These are phyloP conservation scores for Patellifolia procumbens DNA, from an alignment of 179 eudicot genomes.

Conservation along the genomic window DNA sequence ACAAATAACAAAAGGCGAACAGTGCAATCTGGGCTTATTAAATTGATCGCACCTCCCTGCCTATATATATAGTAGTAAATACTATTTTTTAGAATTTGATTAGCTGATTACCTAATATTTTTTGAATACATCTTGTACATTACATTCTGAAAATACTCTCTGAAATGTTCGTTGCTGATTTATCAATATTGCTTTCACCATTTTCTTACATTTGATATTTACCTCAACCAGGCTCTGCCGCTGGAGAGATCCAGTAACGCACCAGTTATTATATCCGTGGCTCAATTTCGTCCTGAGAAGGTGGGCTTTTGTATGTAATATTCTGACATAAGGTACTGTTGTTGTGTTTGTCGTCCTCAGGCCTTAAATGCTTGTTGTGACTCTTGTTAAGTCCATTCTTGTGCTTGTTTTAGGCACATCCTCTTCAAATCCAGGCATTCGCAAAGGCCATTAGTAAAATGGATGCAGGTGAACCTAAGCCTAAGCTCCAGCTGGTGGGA, in stretches of 20 bases:
- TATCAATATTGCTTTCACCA: conserved; percentile 3
- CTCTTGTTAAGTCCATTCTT: conserved; percentile 19
- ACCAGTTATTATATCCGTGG: conserved; percentile 78
- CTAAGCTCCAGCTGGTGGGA: conserved; percentile 89
- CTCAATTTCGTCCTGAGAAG: conserved; percentile 99
- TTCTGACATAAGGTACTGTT: conserved; percentile 28
- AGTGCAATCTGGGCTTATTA: not conserved
- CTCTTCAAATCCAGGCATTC: conserved; percentile 90
- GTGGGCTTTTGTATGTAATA: conserved; percentile 50
- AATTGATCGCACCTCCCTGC: not conserved
- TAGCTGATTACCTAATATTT: not conserved
- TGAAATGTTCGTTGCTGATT: not conserved
- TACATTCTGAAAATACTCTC: not conserved
- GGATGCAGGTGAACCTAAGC: conserved; percentile 55
- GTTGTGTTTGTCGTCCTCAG: conserved; percentile 16
- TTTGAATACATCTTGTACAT: not conserved
- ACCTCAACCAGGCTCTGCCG: conserved; percentile 62
- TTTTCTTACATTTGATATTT: conserved; percentile 7
- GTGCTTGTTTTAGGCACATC: conserved; percentile 63
- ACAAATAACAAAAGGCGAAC: not conserved
- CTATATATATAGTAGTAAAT: not conserved
- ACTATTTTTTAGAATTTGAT: not conserved
- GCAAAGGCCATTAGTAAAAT: conserved; percentile 55
- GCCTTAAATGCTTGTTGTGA: conserved; percentile 18
- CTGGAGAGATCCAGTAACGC: conserved; percentile 56